Percentiles rank a stretch among this genome's conserved stretches.
Evolutionary conservation across 495 filamentous ascomycete species (phyloP).

Genomic region (Penicillium maclennaniae): DNA sequence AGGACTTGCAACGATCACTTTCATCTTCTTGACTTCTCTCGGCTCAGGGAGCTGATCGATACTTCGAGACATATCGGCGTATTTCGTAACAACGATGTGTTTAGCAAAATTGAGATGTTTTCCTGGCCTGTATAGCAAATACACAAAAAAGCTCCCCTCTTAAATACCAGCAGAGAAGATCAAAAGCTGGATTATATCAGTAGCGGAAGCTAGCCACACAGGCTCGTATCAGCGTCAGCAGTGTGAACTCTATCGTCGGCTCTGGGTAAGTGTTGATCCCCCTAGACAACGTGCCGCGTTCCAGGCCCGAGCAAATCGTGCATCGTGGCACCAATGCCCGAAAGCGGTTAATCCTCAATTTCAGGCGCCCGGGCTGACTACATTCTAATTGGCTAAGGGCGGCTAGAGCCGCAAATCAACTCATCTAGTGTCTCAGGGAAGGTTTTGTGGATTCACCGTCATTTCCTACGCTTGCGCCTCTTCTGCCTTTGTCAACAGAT

Average conservation of each 20-base stretch:
- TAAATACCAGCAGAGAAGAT: not conserved
- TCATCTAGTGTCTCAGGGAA: too few relatives aligned
- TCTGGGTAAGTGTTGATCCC: too few relatives aligned
- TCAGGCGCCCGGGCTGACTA: too few relatives aligned
- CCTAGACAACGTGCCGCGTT: too few relatives aligned
- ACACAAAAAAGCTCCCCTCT: not conserved
- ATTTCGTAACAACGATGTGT: not conserved
- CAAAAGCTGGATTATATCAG: not conserved
- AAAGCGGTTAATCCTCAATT: not conserved
- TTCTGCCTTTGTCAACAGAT: too few relatives aligned
- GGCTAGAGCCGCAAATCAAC: too few relatives aligned
- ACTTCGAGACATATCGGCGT: conserved; percentile 10
- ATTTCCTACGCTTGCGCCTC: too few relatives aligned
- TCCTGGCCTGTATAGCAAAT: too few relatives aligned
- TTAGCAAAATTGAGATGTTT: too few relatives aligned
- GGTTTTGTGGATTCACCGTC: too few relatives aligned
- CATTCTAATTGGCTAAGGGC: too few relatives aligned
- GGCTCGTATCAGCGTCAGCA: not conserved
- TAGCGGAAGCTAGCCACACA: not conserved
- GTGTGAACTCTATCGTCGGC: not conserved
- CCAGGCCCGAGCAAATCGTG: not conserved
- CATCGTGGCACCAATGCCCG: not conserved
- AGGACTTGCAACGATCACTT: conserved; percentile 22
- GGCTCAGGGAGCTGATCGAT: conserved; percentile 14
- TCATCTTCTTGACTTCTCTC: conserved; percentile 9